A percentile compares a stretch with the other conserved stretches of the same genome.
Evolutionary conservation across 768 basidiomycete genomes (phyloP).

Genomic region (Pleurotus cornucopiae): DNA sequence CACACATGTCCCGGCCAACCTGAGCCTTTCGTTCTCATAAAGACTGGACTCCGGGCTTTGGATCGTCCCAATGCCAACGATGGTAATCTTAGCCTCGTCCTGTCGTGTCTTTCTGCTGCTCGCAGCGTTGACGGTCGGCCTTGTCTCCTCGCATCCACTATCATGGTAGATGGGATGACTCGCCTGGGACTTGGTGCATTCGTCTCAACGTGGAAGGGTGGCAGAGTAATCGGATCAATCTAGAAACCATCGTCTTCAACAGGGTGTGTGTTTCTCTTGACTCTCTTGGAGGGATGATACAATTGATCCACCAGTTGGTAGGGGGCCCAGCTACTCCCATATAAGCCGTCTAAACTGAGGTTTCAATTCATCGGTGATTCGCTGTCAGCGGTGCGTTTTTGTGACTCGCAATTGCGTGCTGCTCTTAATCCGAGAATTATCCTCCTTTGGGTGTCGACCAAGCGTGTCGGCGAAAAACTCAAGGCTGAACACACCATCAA

Average conservation of each 20-base stretch:
- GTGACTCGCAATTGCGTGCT: neutral
- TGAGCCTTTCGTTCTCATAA: neutral
- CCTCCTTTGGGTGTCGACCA: conserved; percentile 49
- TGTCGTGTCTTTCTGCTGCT: neutral
- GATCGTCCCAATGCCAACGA: neutral
- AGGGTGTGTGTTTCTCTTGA: conserved; percentile 21
- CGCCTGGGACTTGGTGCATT: conserved; percentile 53
- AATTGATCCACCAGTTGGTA: conserved; percentile 12
- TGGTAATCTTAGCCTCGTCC: neutral
- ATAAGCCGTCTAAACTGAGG: conserved; percentile 36
- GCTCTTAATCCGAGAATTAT: conserved; percentile 19
- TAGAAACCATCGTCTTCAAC: conserved; percentile 44
- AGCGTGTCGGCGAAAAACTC: conserved; percentile 47
- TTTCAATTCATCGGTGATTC: conserved; percentile 62
- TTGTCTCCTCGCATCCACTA: conserved; percentile 35
- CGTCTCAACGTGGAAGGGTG: conserved; percentile 53
- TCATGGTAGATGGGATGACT: conserved; percentile 49
- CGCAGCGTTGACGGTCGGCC: neutral
- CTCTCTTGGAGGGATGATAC: neutral
- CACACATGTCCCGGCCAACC: neutral
- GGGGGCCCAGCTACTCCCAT: conserved; percentile 44
- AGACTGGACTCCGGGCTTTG: neutral
- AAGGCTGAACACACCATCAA: conserved; percentile 48
- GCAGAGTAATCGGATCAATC: conserved; percentile 54
- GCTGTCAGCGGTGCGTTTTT: conserved; percentile 42